A percentile compares a stretch with the other conserved stretches of the same genome.
Conservation (phyloP, 805 yeast genomes). For the Candida corydali region DNA sequence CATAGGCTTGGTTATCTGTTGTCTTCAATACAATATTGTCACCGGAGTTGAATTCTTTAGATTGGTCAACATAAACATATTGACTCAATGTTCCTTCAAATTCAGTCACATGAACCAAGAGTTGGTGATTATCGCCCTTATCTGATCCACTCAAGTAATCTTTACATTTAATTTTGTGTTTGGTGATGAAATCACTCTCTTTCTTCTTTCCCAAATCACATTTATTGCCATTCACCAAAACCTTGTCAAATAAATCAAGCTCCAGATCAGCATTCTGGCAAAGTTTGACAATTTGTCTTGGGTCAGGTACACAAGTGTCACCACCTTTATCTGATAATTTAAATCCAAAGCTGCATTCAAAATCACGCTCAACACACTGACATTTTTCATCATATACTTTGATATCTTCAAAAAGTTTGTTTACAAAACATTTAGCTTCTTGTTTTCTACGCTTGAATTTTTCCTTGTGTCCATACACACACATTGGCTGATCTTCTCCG, state of each 20-base stretch:
- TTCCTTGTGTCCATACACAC: slow-evolving; percentile 69
- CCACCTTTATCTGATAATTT: slow-evolving; percentile 17
- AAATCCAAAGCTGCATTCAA: slow-evolving; percentile 62
- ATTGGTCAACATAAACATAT: slow-evolving; percentile 60
- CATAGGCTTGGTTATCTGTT: slow-evolving; percentile 44
- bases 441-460: slow-evolving; percentile 60
- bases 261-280: slow-evolving; percentile 20
- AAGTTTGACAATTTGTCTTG: slow-evolving; percentile 18
- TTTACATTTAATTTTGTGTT: slow-evolving; percentile 32
- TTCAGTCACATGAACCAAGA: slow-evolving; percentile 35
- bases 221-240: slow-evolving; percentile 39
- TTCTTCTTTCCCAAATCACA: slow-evolving; percentile 32
- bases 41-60: slow-evolving; percentile 21
- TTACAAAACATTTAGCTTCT: slow-evolving; percentile 60
- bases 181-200: slow-evolving; percentile 20
- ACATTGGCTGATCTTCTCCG: slow-evolving; percentile 39
- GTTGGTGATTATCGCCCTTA: slow-evolving; percentile 14
- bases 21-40: slow-evolving; percentile 57
- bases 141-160: slow-evolving; percentile 17
- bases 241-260: slow-evolving; percentile 35
- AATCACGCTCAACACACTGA: slow-evolving; percentile 60
- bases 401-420: slow-evolving; percentile 43
- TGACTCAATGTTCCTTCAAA: slow-evolving; percentile 52
- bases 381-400: slow-evolving; percentile 52
- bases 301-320: slow-evolving; percentile 46